Percentiles rank a stretch among this genome's conserved stretches.
Evolutionary conservation across 441 rosid species (phyloP).

Genomic region (Populus hybrid): DNA sequence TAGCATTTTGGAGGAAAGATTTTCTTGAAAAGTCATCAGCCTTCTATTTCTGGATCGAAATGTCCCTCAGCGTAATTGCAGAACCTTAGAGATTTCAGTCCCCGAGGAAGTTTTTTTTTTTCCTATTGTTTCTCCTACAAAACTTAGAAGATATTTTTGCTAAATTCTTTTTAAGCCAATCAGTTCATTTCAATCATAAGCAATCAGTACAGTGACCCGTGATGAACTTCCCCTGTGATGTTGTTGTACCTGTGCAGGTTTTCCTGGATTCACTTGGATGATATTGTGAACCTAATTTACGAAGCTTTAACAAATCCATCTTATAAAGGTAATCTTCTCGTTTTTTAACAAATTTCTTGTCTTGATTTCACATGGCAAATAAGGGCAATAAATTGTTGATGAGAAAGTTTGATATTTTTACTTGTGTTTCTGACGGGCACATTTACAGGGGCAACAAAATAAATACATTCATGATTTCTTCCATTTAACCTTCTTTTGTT

Average conservation of each 20-base stretch:
- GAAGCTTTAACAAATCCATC: slow-evolving; percentile 82
- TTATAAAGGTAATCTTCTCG: slow-evolving; percentile 53
- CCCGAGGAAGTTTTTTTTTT: neutral
- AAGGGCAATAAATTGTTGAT: neutral
- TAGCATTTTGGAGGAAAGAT: neutral
- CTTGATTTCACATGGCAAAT: neutral
- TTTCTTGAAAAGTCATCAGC: neutral
- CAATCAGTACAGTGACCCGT: neutral
- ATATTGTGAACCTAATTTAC: slow-evolving; percentile 73
- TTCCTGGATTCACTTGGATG: slow-evolving; percentile 97
- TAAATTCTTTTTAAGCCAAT: neutral
- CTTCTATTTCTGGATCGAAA: neutral
- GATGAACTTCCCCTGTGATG: neutral
- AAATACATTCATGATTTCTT: neutral
- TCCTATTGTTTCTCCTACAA: neutral
- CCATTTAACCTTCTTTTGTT: neutral
- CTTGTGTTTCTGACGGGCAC: neutral
- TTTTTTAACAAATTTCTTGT: too few relatives aligned
- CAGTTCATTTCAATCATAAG: neutral
- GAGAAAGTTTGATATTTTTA: neutral
- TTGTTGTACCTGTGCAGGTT: slow-evolving; percentile 48
- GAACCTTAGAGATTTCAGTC: neutral
- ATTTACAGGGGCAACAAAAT: neutral
- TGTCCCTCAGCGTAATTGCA: neutral
- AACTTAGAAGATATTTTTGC: neutral